Conservation (phyloP, 116 monocot species). For the Trichopus zeylanicus region DNA sequence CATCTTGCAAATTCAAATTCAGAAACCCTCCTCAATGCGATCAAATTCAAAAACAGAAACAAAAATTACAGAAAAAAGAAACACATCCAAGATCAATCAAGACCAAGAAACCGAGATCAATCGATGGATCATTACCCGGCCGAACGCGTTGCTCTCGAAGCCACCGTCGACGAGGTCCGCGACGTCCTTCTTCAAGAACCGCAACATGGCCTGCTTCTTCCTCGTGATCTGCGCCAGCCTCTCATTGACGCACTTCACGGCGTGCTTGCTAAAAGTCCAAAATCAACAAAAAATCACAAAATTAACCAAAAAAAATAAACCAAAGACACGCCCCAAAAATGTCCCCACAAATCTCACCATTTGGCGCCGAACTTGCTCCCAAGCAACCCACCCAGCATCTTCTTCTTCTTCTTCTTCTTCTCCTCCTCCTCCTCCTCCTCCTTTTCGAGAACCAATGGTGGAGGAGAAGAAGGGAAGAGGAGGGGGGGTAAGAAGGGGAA, state of each 20-base stretch:
- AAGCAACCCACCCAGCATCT: conserved; percentile 27
- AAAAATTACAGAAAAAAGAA: background rate
- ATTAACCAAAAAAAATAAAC: background rate
- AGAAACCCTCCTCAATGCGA: too few species aligned
- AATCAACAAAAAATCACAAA: background rate
- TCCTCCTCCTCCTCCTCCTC: too few species aligned
- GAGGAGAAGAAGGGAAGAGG: background rate
- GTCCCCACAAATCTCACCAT: conserved; percentile 10
- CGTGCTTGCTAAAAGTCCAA: conserved; percentile 32
- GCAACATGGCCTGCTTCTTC: conserved; percentile 43
- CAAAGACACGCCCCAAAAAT: background rate
- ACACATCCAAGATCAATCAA: background rate
- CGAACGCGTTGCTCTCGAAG: conserved; percentile 30
- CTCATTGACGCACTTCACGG: conserved; percentile 36
- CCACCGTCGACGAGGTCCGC: conserved; percentile 48
- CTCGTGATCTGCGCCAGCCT: conserved; percentile 36
- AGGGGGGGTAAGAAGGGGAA: too few species aligned
- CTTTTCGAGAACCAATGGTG: background rate
- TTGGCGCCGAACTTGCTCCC: conserved; percentile 27
- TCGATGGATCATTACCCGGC: conserved; percentile 23
- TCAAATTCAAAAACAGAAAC: background rate
- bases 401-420: background rate
- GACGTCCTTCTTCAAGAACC: conserved; percentile 54
- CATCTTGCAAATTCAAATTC: too few species aligned
- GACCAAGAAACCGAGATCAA: background rate